Percentiles rank a stretch among this genome's conserved stretches.
Conservation (phyloP, 805 yeast genomes). For the Schwanniomyces pseudopolymorphus region DNA sequence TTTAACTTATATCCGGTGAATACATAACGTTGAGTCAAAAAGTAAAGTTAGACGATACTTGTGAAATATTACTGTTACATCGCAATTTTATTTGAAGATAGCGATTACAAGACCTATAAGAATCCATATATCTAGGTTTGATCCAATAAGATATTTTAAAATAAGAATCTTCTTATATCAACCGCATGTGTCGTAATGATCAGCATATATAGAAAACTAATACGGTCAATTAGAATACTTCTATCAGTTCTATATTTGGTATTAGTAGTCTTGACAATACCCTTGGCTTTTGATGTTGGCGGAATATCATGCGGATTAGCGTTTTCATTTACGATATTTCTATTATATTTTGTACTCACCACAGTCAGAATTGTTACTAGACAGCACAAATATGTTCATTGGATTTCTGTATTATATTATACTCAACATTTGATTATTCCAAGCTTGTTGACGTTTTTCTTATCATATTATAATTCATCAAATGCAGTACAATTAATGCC, state of each 20-base stretch:
- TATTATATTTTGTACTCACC: constrained; percentile 67
- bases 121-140: too few relatives aligned
- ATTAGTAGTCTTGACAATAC: constrained; percentile 77
- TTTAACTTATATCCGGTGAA: not conserved
- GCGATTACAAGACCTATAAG: too few relatives aligned
- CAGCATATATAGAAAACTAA: not conserved
- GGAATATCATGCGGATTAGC: constrained; percentile 88
- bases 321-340: constrained; percentile 62
- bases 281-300: constrained; percentile 91
- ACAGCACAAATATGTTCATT: constrained; percentile 39
- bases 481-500: constrained; percentile 8
- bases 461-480: constrained; percentile 47
- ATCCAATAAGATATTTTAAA: too few relatives aligned
- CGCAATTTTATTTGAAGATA: too few relatives aligned
- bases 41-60: too few relatives aligned
- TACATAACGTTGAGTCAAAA: not conserved
- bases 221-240: constrained; percentile 28
- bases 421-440: constrained; percentile 84
- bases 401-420: constrained; percentile 60
- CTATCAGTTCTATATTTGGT: constrained; percentile 62
- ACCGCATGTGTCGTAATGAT: not conserved
- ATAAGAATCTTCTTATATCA: not conserved
- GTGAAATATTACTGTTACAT: too few relatives aligned
- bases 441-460: constrained; percentile 67
- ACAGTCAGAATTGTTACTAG: constrained; percentile 61